Conservation (phyloP, 345 rosid genomes). For the Cardamine chenopodiifolia region DNA sequence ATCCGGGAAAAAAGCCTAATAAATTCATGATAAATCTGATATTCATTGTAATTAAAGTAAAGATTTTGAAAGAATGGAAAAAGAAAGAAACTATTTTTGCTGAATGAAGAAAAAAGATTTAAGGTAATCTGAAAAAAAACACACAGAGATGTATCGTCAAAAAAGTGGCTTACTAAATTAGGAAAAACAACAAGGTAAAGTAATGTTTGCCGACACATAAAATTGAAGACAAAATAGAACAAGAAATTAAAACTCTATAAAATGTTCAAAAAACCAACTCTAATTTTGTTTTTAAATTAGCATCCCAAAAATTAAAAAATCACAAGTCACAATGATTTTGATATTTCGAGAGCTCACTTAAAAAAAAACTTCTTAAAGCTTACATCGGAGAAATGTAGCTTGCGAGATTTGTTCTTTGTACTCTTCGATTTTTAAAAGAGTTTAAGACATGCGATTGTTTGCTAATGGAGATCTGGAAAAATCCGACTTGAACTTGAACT, state of each 20-base stretch:
- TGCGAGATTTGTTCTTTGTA: neutral
- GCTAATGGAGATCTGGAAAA: constrained; percentile 34
- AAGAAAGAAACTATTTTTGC: neutral
- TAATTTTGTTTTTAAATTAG: neutral
- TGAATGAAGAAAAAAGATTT: constrained; percentile 29
- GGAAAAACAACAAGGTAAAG: constrained; percentile 34
- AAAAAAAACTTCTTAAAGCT: constrained; percentile 4
- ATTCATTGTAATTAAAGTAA: neutral
- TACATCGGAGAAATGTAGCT: constrained; percentile 44
- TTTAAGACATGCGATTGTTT: neutral
- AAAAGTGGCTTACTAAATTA: constrained; percentile 37
- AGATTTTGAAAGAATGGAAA: neutral
- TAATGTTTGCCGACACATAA: constrained; percentile 36
- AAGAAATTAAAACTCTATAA: neutral
- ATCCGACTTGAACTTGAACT: neutral
- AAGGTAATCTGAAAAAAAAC: constrained; percentile 5
- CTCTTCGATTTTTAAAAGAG: neutral
- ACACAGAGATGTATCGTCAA: constrained; percentile 24
- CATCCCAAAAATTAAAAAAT: neutral
- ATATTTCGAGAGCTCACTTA: neutral
- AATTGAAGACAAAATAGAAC: constrained; percentile 25
- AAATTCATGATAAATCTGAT: constrained; percentile 21
- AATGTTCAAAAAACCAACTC: neutral
- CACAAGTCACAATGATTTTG: neutral
- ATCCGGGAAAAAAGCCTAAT: constrained; percentile 13